A percentile compares a stretch with the other conserved stretches of the same genome.
These are phyloP conservation scores for Penicillium capsulatum DNA, from an alignment of 2,329 filamentous ascomycete species.

Conservation along the genomic window DNA sequence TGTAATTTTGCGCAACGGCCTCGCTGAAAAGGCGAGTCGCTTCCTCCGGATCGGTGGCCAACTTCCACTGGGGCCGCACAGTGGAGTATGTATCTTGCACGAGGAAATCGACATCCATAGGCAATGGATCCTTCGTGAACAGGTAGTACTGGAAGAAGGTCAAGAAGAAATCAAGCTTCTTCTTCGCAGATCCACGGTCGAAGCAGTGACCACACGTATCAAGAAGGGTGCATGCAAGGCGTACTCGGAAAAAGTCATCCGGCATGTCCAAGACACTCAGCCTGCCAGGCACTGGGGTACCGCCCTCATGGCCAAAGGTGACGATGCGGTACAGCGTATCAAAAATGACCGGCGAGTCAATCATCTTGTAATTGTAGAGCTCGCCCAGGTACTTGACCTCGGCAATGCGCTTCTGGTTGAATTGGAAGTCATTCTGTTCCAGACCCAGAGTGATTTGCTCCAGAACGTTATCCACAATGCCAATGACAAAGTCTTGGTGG, in stretches of 20 bases:
- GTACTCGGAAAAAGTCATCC: constrained; percentile 94
- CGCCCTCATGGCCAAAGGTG: constrained; percentile 81
- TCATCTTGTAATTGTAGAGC: constrained; percentile 94
- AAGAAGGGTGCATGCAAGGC: constrained; percentile 79
- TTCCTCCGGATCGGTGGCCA: constrained; percentile 75
- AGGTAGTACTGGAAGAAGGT: constrained; percentile 96
- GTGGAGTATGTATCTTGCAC: constrained; percentile 86
- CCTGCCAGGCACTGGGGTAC: constrained; percentile 73
- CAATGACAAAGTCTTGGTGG: constrained; percentile 83
- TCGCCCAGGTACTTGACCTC: constrained; percentile 96
- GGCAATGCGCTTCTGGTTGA: constrained; percentile 88
- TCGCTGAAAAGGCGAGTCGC: constrained; percentile 78
- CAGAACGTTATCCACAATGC: constrained; percentile 85
- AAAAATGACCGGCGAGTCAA: constrained; percentile 92
- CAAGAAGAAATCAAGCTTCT: constrained; percentile 96
- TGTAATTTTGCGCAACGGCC: constrained; percentile 86
- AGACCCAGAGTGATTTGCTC: constrained; percentile 84
- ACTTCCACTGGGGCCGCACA: constrained; percentile 87
- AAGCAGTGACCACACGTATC: constrained; percentile 97
- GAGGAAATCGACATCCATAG: constrained; percentile 97
- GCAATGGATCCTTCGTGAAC: constrained; percentile 78
- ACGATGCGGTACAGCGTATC: constrained; percentile 92
- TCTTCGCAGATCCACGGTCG: constrained; percentile 85
- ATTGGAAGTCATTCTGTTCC: constrained; percentile 95
- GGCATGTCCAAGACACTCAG: constrained; percentile 77